Base-by-base conservation (phyloP, 352 stramenopile species). In the Thalassiosira pacifica region DNA sequence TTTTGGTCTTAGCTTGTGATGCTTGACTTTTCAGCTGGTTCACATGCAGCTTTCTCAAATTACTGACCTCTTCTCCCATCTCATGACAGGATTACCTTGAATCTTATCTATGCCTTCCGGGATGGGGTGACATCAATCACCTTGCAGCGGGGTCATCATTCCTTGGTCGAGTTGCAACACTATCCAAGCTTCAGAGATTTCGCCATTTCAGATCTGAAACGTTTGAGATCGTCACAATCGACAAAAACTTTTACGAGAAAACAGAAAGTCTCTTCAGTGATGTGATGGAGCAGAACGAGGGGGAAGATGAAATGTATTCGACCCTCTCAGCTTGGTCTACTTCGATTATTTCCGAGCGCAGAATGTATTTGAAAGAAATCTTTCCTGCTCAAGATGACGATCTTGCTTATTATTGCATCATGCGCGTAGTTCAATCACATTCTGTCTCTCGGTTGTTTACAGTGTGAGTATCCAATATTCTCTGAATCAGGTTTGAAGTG, bases 11-110 rank as follows among this genome's bases (percentile, higher is more conserved):
- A n/a, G n/a, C n/a, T n/a, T n/a, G n/a, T n/a, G n/a, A n/a, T n/a
- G n/a, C n/a, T n/a, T n/a, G n/a, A n/a, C n/a, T n/a, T n/a, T n/a
- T n/a, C n/a, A n/a, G n/a, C n/a, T n/a, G n/a, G n/a, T n/a, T n/a
- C n/a, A n/a, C n/a, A n/a, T n/a, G n/a, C n/a, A n/a, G n/a, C n/a
- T n/a, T n/a, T n/a, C n/a, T n/a, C n/a, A n/a, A n/a, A n/a, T n/a
- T n/a, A n/a, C n/a, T n/a, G n/a, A n/a, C n/a, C n/a, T n/a, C n/a
- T n/a, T n/a, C n/a, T n/a, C n/a, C n/a, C n/a, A n/a, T n/a, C n/a
- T n/a, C n/a, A n/a, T n/a, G 89, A 40, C 89, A 94, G 74, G 91
- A 94, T 76, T 88, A 90, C 64, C 67, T 93, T n/a, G 82, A 91
- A 40, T 91, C 85, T 1, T 92, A 88, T 60, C 59, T 95, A 61